Evolutionary conservation across 345 rosid genomes (phyloP), one percentile per base, ranked within the genome.

Genomic region (Dipteronia dyeriana): DNA sequence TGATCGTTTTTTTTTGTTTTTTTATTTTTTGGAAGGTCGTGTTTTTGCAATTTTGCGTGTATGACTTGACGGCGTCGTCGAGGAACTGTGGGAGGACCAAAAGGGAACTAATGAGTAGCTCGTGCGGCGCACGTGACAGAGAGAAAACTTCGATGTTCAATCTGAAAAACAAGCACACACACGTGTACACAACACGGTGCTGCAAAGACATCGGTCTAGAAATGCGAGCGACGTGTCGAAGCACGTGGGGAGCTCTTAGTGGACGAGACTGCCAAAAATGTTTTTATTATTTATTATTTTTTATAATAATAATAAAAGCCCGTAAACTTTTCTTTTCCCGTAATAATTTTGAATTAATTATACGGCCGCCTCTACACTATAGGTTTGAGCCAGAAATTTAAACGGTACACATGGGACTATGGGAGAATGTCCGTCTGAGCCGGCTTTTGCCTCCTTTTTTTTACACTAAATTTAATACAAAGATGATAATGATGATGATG

Each of bases 361-460:
- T 63, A 66, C 70, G 76, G 77, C 82, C 64, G 79, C 78, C 76
- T 72, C 54, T 66, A 43, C 60, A 56, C 47, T 34, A 23, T 70
- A n/a, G 47, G 47, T 38, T 11, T 6, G 56, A 73, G 25, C 25
- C 23, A 19, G 23, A 79, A 78, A 75, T 19, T 23, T 3, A 11
- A 64, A 39, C 67, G 79, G 68, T 20, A 77, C 87, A 83, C 85
- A 74, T 85, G 85, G 85, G 81, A 74, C 83, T 80, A 83, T 83
- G 84, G 85, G 81, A 74, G 84, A 82, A 83, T 83, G 84, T 81
- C 88, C 88, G 83, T 26, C 76, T 54, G 75, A 82, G 88, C 85
- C 86, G 90, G 90, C 88, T 83, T 87, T 85, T 85, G 84, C 77
- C 76, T 66, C 82, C 85, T 31, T 31, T 70, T 41, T 66, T 59